A percentile compares a stretch with the other conserved stretches of the same genome.
phyloP scores from a whole-genome alignment of 306 rosid genomes.

The Ormosia semicastrata region DNA sequence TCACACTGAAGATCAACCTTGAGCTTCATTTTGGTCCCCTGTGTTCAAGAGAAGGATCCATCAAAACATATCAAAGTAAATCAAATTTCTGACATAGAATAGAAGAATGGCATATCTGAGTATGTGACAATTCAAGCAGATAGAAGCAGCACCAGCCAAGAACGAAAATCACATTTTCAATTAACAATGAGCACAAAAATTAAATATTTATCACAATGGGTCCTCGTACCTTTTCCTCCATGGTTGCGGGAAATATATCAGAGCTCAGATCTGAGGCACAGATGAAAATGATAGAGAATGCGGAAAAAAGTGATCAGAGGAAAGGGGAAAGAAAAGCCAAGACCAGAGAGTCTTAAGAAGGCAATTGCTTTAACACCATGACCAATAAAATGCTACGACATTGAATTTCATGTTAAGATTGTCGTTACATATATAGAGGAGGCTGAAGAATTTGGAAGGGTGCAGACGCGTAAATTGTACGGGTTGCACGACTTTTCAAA shows the following conservation, averaged over 20 bases:
- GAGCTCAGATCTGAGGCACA: neutral
- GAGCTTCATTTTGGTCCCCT: conserved; percentile 61
- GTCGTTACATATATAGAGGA: neutral
- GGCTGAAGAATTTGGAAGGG: neutral
- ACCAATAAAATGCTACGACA: neutral
- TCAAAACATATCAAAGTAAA: neutral
- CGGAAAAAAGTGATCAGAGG: neutral
- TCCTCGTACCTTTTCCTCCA: conserved; percentile 37
- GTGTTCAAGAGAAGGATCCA: neutral
- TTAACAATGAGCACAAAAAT: neutral
- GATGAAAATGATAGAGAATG: neutral
- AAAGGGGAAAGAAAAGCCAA: neutral
- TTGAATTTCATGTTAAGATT: neutral
- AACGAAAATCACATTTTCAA: neutral
- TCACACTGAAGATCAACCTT: conserved; percentile 70
- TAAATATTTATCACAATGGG: neutral
- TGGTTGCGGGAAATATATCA: conserved; percentile 10
- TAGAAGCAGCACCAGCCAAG: neutral
- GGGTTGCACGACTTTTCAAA: no score
- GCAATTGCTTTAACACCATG: neutral
- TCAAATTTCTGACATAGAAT: neutral
- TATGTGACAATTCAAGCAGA: neutral
- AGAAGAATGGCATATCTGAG: neutral
- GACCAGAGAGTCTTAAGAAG: conserved; percentile 2
- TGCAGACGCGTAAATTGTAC: no score